These are phyloP conservation scores for Ophidiomyces ophidiicola DNA, from an alignment of 2,329 filamentous ascomycete genomes.

Conservation along the genomic window DNA sequence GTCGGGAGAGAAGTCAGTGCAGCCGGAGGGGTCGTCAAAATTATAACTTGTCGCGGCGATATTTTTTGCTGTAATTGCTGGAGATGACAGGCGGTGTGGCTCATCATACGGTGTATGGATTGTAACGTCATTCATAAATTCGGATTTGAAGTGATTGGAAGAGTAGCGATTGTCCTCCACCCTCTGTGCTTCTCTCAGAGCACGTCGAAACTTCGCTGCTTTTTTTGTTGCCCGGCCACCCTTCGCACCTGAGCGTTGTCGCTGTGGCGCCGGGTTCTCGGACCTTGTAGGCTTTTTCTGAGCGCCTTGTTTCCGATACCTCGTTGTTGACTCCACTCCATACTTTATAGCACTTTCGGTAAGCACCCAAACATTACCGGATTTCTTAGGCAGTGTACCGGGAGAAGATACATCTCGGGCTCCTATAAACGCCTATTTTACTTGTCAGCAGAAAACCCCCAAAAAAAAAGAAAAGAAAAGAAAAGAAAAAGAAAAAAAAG, in stretches of 20 bases:
- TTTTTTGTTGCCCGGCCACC: slow-evolving; percentile 31
- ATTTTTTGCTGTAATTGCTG: slow-evolving; percentile 14
- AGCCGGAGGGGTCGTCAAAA: slow-evolving; percentile 21
- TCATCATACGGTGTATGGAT: slow-evolving; percentile 6
- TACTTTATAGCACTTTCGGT: slow-evolving; percentile 54
- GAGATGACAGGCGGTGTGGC: slow-evolving; percentile 4
- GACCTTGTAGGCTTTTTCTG: slow-evolving; percentile 30
- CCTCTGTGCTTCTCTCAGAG: slow-evolving; percentile 9
- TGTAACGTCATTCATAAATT: slow-evolving; percentile 3
- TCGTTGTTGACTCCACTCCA: slow-evolving; percentile 75
- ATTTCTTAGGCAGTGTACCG: slow-evolving; percentile 46
- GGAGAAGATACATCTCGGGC: slow-evolving; percentile 20
- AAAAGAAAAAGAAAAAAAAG: slow-evolving; percentile 14
- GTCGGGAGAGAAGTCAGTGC: slow-evolving; percentile 19
- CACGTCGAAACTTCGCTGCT: slow-evolving; percentile 24
- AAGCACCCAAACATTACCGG: slow-evolving; percentile 68
- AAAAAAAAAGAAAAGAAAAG: slow-evolving; percentile 12
- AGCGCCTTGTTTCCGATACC: slow-evolving; percentile 48
- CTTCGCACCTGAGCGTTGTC: slow-evolving; percentile 32
- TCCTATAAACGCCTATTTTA: slow-evolving; percentile 26
- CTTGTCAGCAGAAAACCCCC: slow-evolving; percentile 10
- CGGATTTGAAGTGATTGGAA: slow-evolving; percentile 1
- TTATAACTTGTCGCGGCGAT: slow-evolving; percentile 17
- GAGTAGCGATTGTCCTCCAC: slow-evolving; percentile 7
- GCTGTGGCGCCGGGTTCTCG: slow-evolving; percentile 29